Evolutionary conservation across 805 yeast species (phyloP), one percentile per base, ranked within the genome.

Genomic region (Yamadazyma ubonensis): DNA sequence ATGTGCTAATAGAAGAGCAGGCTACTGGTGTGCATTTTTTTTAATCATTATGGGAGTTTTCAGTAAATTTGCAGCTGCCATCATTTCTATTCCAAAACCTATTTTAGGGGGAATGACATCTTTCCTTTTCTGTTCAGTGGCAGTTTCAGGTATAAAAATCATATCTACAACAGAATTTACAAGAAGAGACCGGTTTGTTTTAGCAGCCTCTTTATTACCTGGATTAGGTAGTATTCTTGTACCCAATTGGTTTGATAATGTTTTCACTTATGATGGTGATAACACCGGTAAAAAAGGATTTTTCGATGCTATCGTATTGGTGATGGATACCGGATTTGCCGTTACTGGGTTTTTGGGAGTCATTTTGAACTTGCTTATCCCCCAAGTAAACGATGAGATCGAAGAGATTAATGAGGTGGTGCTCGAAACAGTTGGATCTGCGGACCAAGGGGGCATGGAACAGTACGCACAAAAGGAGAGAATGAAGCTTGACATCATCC

Each of bases 21-120:
- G 93, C 28, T 81, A 79, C 61, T 83, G 86, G 78, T 78, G 86
- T 65, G 83, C 86, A 48, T 77, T 86, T 69, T 86, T 85, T 71
- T 67, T 89, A 49, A 55, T 89, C 41, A 60, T 89, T 44, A 87
- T 89, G 95, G 97, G 97, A 29, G 64, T 89, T 29, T 85, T 89
- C 58, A 74, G 95, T 44, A 86, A 86, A 62, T 86, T 86, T 58
- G 89, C 90, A 27, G 95, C 93, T 36, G 89, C 96, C n/a, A 71
- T 89, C 43, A 87, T 83, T 20, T 74, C 95, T 43, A 68, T 63
- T 39, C 73, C 62, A 12, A 65, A 51, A 33, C 51, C 69, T 2
- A 59, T 65, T 21, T 70, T 89, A 42, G 96, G 96, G 48, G 96
- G 96, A 49, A 86, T 88, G 95, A 83, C 82, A 19, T 72, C 89